Conservation (phyloP, 345 rosid species). For the Noccaea bulbosa region DNA sequence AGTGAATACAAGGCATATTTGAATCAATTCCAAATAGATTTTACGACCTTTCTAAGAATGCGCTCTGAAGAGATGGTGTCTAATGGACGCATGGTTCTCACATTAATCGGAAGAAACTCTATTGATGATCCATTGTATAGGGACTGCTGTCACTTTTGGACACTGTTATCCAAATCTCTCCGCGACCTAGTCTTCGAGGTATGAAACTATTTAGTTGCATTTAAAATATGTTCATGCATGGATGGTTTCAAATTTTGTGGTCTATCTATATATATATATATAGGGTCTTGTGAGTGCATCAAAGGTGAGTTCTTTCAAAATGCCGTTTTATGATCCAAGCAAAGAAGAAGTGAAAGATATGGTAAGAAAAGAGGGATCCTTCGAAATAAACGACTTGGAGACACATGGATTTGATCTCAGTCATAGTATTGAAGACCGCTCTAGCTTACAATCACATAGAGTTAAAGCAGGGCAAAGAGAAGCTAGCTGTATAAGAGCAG, state of each 20-base stretch:
- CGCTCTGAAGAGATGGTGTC: slow-evolving; percentile 50
- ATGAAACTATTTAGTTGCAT: neutral
- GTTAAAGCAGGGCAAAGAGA: slow-evolving; percentile 37
- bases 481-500: slow-evolving; percentile 59
- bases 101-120: slow-evolving; percentile 45
- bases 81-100: slow-evolving; percentile 53
- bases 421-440: neutral
- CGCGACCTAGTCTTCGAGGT: slow-evolving; percentile 48
- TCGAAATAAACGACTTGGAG: slow-evolving; percentile 35
- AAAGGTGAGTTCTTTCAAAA: slow-evolving; percentile 44
- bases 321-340: slow-evolving; percentile 41
- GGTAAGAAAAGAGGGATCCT: slow-evolving; percentile 48
- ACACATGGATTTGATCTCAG: slow-evolving; percentile 32
- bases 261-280: slow-evolving; percentile 2
- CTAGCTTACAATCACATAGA: slow-evolving; percentile 26
- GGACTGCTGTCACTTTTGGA: slow-evolving; percentile 44
- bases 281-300: slow-evolving; percentile 47
- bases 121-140: slow-evolving; percentile 34
- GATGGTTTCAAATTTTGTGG: neutral
- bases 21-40: slow-evolving; percentile 54
- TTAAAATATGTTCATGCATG: neutral
- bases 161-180: slow-evolving; percentile 41
- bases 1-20: slow-evolving; percentile 45
- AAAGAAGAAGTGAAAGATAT: slow-evolving; percentile 37
- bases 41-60: slow-evolving; percentile 46